Evolutionary conservation across 306 rosid species (phyloP), one percentile per base, ranked within the genome.

Genomic region (Cyamopsis tetragonoloba): DNA sequence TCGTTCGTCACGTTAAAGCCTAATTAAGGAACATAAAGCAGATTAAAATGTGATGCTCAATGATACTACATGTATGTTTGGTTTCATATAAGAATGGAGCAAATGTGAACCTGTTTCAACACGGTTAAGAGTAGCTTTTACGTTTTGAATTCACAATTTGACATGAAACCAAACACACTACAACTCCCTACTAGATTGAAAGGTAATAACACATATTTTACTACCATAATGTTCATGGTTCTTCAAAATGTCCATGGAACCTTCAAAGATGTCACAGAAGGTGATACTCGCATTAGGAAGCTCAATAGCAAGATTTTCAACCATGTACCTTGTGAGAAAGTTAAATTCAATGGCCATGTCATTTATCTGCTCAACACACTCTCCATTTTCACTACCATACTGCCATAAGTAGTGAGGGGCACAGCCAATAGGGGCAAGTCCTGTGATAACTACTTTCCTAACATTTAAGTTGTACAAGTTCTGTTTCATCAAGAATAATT

Each of bases 341-440:
- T 89, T 88, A 76, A 89, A 88, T 80, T 92, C 91, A 76, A 85
- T 59, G 22, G 81, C 89, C 88, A 89, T 87, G 80, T 87, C 76
- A 75, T 92, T 89, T 71, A 92, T 83, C 68, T 78, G 87, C 32
- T 86, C 91, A 53, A 83, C 44, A 42, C 98, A 89, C 66, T 78
- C 91, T 24, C 96, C 96, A 44, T 88, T 77, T 62, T 49, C 58
- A 72, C 81, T 79, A 34, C 68, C 41, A 51, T 84, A 87, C 63
- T 74, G 72, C 89, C 89, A 92, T 74, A 92, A 20, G 79, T 83
- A 88, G 81, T 80, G 81, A 63, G 98, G 98, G 9, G 89, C 88
- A 68, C 96, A 92, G 4, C 98, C 98, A 66, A 92, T 89, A 12
- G 96, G 98, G 22, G 98, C 81, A 63, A 92, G 87, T 72, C 98